phyloP scores from a whole-genome alignment of 345 rosid genomes.

The Salix exigua region DNA sequence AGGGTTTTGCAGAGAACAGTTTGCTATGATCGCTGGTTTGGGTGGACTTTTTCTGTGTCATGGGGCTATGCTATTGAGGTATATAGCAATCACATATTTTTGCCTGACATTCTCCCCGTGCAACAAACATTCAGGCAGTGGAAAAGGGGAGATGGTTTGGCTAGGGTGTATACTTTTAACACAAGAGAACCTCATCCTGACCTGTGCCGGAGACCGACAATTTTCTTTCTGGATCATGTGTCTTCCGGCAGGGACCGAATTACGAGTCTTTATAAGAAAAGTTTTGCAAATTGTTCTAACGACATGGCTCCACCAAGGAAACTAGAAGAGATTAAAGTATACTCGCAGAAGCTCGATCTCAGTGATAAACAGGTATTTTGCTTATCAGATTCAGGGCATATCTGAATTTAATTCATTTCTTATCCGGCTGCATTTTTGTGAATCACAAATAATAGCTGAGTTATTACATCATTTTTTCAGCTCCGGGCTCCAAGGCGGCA shows the following conservation, averaged over 20 bases:
- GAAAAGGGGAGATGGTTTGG: slow-evolving; percentile 33
- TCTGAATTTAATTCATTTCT: too few relatives aligned
- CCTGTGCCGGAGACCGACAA: slow-evolving; percentile 63
- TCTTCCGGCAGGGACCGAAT: slow-evolving; percentile 26
- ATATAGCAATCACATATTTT: slow-evolving; percentile 25
- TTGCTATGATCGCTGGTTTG: slow-evolving; percentile 70
- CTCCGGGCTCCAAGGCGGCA: slow-evolving; percentile 80
- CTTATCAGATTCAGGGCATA: neutral
- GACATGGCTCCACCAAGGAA: slow-evolving; percentile 50
- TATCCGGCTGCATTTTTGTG: neutral
- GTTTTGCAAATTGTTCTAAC: slow-evolving; percentile 42
- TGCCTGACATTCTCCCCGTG: slow-evolving; percentile 44
- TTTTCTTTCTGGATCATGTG: slow-evolving; percentile 54
- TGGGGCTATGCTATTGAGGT: slow-evolving; percentile 90
- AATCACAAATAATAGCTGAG: neutral
- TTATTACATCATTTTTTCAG: slow-evolving; percentile 23
- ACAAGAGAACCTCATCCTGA: slow-evolving; percentile 47
- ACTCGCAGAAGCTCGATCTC: slow-evolving; percentile 52
- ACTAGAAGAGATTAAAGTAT: slow-evolving; percentile 60
- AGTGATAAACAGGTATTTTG: slow-evolving; percentile 47
- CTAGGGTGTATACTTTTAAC: slow-evolving; percentile 51
- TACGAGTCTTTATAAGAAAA: slow-evolving; percentile 48
- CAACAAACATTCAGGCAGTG: slow-evolving; percentile 68
- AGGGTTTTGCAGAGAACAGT: slow-evolving; percentile 71
- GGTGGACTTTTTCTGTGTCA: slow-evolving; percentile 77